Evolutionary conservation across 768 basidiomycete species (phyloP).

Genomic region (Clathrus columnatus): DNA sequence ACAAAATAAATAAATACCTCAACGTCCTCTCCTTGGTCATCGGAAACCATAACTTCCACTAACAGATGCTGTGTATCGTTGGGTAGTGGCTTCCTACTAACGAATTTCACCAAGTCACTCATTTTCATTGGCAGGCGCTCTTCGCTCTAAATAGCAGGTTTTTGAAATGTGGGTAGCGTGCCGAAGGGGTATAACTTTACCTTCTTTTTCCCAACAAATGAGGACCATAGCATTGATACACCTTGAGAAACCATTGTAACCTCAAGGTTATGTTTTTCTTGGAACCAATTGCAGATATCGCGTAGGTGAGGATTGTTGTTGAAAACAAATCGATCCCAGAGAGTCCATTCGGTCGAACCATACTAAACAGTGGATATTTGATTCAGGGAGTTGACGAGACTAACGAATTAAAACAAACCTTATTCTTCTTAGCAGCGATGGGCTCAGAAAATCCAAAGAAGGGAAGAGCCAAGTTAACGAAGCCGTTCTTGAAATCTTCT

Average conservation of each 20-base stretch:
- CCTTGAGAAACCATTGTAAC: slow-evolving; percentile 95
- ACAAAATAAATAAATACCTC: slow-evolving; percentile 45
- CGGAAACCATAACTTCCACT: slow-evolving; percentile 90
- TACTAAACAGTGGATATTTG: slow-evolving; percentile 34
- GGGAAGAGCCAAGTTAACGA: slow-evolving; percentile 93
- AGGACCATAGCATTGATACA: slow-evolving; percentile 96
- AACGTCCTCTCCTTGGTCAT: slow-evolving; percentile 90
- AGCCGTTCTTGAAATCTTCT: slow-evolving; percentile 97
- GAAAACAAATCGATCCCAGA: slow-evolving; percentile 97
- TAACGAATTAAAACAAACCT: slow-evolving; percentile 27
- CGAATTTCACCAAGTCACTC: slow-evolving; percentile 82
- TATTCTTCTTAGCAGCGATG: slow-evolving; percentile 78
- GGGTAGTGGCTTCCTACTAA: slow-evolving; percentile 90
- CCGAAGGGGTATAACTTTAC: slow-evolving; percentile 31
- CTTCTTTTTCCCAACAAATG: slow-evolving; percentile 91
- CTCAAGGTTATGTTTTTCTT: slow-evolving; percentile 73
- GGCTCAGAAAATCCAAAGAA: slow-evolving; percentile 99
- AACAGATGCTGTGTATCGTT: slow-evolving; percentile 77
- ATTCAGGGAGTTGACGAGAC: neutral
- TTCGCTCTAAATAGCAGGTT: slow-evolving; percentile 52
- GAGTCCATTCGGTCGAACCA: slow-evolving; percentile 83
- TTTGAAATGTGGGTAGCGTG: neutral
- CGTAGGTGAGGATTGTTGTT: slow-evolving; percentile 79
- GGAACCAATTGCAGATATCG: slow-evolving; percentile 80
- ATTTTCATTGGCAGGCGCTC: slow-evolving; percentile 87